Conservation (phyloP, 2,329 filamentous ascomycete genomes). For the Cytospora piceae region DNA sequence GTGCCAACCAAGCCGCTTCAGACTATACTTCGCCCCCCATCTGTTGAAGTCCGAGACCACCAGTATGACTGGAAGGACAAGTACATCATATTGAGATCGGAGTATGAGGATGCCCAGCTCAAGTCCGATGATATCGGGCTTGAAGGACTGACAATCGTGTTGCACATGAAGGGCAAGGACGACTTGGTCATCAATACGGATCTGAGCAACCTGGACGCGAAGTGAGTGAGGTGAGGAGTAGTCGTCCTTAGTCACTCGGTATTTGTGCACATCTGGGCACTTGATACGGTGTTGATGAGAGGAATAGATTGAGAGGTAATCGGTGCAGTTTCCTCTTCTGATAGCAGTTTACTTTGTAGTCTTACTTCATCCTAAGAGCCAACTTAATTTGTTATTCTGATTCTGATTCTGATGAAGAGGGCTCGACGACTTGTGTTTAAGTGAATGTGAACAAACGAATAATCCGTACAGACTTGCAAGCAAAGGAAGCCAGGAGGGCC, state of each 20-base stretch:
- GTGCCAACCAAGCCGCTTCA: neutral
- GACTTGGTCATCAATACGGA: slow-evolving; percentile 58
- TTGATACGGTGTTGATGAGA: neutral
- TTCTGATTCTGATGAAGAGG: neutral
- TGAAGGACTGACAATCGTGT: slow-evolving; percentile 54
- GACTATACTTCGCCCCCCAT: neutral
- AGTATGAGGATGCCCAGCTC: slow-evolving; percentile 37
- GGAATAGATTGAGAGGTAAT: neutral
- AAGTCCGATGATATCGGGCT: slow-evolving; percentile 45
- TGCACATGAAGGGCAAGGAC: slow-evolving; percentile 54
- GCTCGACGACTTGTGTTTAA: neutral
- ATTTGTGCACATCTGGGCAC: too few relatives aligned
- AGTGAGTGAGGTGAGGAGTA: neutral
- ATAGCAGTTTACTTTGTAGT: slow-evolving; percentile 8
- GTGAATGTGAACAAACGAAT: neutral
- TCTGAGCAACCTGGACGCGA: slow-evolving; percentile 36
- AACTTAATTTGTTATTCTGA: neutral
- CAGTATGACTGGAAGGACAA: slow-evolving; percentile 48
- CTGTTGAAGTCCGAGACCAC: slow-evolving; percentile 38
- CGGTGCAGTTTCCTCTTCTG: neutral
- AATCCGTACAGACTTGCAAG: neutral
- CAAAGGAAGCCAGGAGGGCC: too few relatives aligned
- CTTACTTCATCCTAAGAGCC: slow-evolving; percentile 8
- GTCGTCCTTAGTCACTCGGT: neutral
- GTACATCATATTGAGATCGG: slow-evolving; percentile 46